These are phyloP conservation scores for Alternaria sp. DNA, from an alignment of 2,329 filamentous ascomycete genomes.

Conservation along the genomic window DNA sequence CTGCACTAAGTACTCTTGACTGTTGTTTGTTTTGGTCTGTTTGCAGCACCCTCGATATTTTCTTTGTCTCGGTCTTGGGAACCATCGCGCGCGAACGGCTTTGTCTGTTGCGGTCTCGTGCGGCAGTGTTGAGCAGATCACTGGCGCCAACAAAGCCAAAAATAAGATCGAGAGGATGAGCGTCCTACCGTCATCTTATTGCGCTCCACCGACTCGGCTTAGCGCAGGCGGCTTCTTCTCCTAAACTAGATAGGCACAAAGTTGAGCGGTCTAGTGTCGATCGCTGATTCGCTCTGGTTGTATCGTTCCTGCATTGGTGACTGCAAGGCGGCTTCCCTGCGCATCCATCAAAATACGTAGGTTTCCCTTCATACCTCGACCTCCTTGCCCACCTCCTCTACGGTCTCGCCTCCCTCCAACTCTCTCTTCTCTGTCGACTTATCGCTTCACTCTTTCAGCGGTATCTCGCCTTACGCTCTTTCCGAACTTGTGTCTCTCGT, in stretches of 20 bases:
- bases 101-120: constrained; percentile 1
- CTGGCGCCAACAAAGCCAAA: constrained; percentile 13
- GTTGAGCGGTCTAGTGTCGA: constrained; percentile 5
- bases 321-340: constrained; percentile 27
- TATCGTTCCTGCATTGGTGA: constrained; percentile 29
- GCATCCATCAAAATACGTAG: constrained; percentile 28
- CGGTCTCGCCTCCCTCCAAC: constrained; percentile 29
- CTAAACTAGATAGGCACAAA: constrained; percentile 5
- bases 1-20: constrained; percentile 2
- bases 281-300: constrained; percentile 14
- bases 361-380: constrained; percentile 22
- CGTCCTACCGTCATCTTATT: constrained; percentile 17
- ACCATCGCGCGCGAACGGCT: neutral
- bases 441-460: constrained; percentile 72
- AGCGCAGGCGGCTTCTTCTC: constrained; percentile 21
- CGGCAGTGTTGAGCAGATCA: constrained; percentile 1
- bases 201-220: constrained; percentile 20
- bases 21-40: constrained; percentile 3
- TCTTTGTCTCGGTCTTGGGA: constrained; percentile 6
- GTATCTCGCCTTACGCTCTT: constrained; percentile 57
- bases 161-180: constrained; percentile 23
- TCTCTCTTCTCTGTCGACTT: constrained; percentile 50
- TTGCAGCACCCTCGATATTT: neutral
- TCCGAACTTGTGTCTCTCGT: constrained; percentile 38
- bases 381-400: constrained; percentile 48